Evolutionary conservation across 306 rosid species (phyloP).

Genomic region (Begonia masoniana): DNA sequence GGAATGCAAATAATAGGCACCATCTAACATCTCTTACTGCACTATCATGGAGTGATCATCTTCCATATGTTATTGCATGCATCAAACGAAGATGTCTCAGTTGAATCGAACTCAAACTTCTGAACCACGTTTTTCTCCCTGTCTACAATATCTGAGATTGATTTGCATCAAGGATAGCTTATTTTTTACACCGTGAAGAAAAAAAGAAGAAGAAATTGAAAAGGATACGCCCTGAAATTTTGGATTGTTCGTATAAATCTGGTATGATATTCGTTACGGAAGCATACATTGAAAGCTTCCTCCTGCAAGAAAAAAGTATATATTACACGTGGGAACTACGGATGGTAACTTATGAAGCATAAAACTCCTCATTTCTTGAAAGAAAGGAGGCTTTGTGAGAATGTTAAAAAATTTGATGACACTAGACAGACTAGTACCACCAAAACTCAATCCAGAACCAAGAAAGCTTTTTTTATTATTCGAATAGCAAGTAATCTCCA

Average conservation of each 20-base stretch:
- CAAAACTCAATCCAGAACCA: background rate
- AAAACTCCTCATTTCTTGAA: too few species aligned
- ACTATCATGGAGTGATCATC: constrained; percentile 27
- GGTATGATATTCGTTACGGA: constrained; percentile 81
- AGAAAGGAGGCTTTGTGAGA: background rate
- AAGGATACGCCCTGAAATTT: constrained; percentile 90
- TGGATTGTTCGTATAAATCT: constrained; percentile 47
- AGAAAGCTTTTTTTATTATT: background rate
- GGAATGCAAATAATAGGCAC: too few species aligned
- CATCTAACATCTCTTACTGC: too few species aligned
- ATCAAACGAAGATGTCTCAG: constrained; percentile 29
- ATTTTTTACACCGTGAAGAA: background rate
- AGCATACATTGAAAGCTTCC: constrained; percentile 80
- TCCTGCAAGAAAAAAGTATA: constrained; percentile 43
- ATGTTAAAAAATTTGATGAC: background rate
- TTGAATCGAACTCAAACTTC: constrained; percentile 53
- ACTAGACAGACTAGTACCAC: background rate
- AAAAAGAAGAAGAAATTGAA: constrained; percentile 5
- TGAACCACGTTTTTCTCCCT: constrained; percentile 41
- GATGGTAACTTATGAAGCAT: background rate
- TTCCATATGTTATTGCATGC: constrained; percentile 66
- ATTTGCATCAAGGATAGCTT: constrained; percentile 27
- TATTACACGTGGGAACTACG: background rate
- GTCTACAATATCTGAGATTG: constrained; percentile 53
- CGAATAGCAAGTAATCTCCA: too few species aligned